These are phyloP conservation scores for Neofusicoccum ribis DNA, from an alignment of 2,329 filamentous ascomycete species.

Conservation along the genomic window DNA sequence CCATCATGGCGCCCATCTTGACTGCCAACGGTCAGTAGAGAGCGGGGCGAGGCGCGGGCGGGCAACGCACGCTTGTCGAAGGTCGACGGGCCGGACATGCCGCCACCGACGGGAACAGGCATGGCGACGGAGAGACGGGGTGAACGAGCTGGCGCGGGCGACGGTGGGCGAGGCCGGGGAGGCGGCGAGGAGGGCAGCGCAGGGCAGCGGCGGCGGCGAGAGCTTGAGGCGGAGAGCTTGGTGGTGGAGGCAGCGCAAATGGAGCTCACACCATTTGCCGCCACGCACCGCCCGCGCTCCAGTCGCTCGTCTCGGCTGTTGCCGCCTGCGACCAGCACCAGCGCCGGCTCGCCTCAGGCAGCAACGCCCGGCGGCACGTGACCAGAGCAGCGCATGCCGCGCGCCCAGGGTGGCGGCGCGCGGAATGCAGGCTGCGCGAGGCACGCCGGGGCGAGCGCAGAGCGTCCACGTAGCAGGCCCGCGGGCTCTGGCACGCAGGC, in stretches of 20 bases:
- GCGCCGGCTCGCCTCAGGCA: neutral
- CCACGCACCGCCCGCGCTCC: conserved; percentile 6
- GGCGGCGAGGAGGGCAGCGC: no score
- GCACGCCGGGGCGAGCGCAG: neutral
- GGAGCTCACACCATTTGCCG: conserved; percentile 12
- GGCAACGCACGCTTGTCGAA: conserved; percentile 66
- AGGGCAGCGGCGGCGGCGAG: neutral
- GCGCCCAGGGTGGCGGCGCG: neutral
- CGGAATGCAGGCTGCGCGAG: neutral
- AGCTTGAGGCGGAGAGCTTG: neutral
- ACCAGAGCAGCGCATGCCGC: neutral
- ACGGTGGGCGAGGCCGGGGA: neutral
- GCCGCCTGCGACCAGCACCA: neutral
- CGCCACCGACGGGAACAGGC: conserved; percentile 57
- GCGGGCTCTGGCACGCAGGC: neutral
- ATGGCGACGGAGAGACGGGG: conserved; percentile 36
- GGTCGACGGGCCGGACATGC: conserved; percentile 59
- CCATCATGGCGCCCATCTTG: conserved; percentile 99
- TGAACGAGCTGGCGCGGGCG: neutral
- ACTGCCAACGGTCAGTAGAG: conserved; percentile 56
- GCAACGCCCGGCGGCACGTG: neutral
- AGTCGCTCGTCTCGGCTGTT: conserved; percentile 4
- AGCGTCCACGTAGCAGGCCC: conserved; percentile 6
- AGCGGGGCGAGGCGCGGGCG: conserved; percentile 24
- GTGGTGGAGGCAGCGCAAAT: neutral